phyloP scores from a whole-genome alignment of 2,329 filamentous ascomycete species.

The Diplodia corticola region DNA sequence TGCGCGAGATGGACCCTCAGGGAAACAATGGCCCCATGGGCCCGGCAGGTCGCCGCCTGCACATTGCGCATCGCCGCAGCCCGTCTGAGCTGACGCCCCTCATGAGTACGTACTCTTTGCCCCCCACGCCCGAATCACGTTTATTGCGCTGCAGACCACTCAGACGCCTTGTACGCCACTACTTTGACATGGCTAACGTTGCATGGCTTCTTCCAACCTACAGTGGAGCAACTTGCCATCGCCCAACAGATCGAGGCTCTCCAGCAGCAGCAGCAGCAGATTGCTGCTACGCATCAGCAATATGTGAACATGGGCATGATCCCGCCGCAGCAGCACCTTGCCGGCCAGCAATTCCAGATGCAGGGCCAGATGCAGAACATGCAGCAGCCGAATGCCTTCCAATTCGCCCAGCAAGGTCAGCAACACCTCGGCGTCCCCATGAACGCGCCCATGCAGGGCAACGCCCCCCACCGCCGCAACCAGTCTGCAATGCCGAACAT shows the following conservation, averaged over 20 bases:
- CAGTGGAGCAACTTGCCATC: conserved; percentile 96
- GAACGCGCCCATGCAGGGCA: conserved; percentile 73
- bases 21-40: conserved; percentile 59
- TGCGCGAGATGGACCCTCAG: conserved; percentile 50
- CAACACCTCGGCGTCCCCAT: conserved; percentile 67
- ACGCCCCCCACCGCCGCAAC: conserved; percentile 93
- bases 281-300: conserved; percentile 93
- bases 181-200: conserved; percentile 29
- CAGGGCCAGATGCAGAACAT: conserved; percentile 73
- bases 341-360: conserved; percentile 50
- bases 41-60: conserved; percentile 82
- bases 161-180: not conserved
- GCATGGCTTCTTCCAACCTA: not conserved
- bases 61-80: conserved; percentile 95
- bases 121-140: conserved; percentile 33
- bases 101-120: conserved; percentile 74
- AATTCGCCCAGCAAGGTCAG: conserved; percentile 68
- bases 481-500: conserved; percentile 95
- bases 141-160: conserved; percentile 20
- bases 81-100: conserved; percentile 95
- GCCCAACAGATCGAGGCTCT: conserved; percentile 97
- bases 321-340: conserved; percentile 77
- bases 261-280: conserved; percentile 97
- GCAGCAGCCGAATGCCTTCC: conserved; percentile 76
- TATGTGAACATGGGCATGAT: conserved; percentile 98